phyloP scores from a whole-genome alignment of 2,329 filamentous ascomycete species.

The Dothistroma pini region DNA sequence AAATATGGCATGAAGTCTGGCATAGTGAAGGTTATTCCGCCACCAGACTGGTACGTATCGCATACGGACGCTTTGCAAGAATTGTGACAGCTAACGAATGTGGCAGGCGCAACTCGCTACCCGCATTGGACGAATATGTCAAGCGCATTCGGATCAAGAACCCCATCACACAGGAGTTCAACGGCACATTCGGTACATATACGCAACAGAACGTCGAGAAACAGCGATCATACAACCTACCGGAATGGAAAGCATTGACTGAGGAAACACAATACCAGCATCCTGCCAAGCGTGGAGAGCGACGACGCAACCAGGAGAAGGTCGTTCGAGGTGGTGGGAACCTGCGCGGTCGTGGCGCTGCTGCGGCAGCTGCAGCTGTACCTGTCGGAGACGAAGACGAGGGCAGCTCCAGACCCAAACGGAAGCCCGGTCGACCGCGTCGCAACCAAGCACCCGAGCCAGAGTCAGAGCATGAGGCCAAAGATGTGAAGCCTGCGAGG shows the following conservation, averaged over 20 bases:
- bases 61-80: constrained; percentile 8
- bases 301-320: constrained; percentile 58
- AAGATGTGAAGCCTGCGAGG: constrained; percentile 49
- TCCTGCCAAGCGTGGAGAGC: constrained; percentile 81
- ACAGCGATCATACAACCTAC: constrained; percentile 91
- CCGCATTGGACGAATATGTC: constrained; percentile 75
- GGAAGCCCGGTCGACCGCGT: constrained; percentile 49
- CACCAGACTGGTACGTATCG: constrained; percentile 76
- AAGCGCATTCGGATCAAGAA: constrained; percentile 94
- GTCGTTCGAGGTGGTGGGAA: constrained; percentile 37
- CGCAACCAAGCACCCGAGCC: constrained; percentile 35
- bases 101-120: constrained; percentile 63
- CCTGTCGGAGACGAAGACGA: constrained; percentile 23
- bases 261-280: constrained; percentile 96
- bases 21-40: constrained; percentile 93
- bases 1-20: constrained; percentile 96
- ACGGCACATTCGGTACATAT: constrained; percentile 91
- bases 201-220: constrained; percentile 97
- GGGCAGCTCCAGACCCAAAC: constrained; percentile 40
- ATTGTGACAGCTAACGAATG: constrained; percentile 17
- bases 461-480: constrained; percentile 29
- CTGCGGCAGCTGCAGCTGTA: constrained; percentile 24
- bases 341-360: constrained; percentile 27
- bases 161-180: constrained; percentile 97
- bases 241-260: constrained; percentile 91